These are phyloP conservation scores for Inga oerstediana DNA, from an alignment of 306 rosid genomes.

Conservation along the genomic window DNA sequence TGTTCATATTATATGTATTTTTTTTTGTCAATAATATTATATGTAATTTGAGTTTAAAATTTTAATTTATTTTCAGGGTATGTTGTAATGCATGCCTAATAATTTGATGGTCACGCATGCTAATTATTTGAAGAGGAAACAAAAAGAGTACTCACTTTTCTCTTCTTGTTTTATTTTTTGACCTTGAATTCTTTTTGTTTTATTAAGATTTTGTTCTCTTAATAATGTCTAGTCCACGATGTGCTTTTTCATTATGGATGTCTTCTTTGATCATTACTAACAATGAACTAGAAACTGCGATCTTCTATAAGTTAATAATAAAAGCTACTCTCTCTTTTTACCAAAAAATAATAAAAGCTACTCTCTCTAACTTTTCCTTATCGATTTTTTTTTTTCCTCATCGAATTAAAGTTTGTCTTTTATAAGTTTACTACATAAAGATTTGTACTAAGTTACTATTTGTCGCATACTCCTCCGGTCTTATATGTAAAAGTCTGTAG, in stretches of 20 bases:
- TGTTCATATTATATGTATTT: too few species aligned
- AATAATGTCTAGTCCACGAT: not conserved
- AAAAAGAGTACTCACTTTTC: not conserved
- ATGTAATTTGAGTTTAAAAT: too few species aligned
- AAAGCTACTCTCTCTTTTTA: not conserved
- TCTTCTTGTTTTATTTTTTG: not conserved
- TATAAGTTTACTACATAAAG: not conserved
- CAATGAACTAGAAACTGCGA: not conserved
- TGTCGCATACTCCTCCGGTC: too few species aligned
- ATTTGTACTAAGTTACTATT: too few species aligned
- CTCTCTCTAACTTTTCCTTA: not conserved
- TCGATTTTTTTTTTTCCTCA: not conserved
- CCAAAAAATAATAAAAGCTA: not conserved
- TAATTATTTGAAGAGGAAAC: not conserved
- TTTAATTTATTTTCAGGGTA: not conserved
- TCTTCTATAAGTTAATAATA: not conserved
- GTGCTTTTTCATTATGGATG: conserved; percentile 21
- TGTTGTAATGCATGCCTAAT: conserved; percentile 1
- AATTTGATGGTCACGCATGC: not conserved
- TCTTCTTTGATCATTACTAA: not conserved
- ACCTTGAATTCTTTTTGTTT: not conserved
- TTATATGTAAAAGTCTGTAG: too few species aligned
- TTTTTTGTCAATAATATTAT: too few species aligned
- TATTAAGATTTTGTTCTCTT: not conserved
- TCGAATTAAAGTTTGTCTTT: too few species aligned